Evolutionary conservation across 768 basidiomycete genomes (phyloP), one percentile per base, ranked within the genome.

Genomic region (Mycena rebaudengoi): DNA sequence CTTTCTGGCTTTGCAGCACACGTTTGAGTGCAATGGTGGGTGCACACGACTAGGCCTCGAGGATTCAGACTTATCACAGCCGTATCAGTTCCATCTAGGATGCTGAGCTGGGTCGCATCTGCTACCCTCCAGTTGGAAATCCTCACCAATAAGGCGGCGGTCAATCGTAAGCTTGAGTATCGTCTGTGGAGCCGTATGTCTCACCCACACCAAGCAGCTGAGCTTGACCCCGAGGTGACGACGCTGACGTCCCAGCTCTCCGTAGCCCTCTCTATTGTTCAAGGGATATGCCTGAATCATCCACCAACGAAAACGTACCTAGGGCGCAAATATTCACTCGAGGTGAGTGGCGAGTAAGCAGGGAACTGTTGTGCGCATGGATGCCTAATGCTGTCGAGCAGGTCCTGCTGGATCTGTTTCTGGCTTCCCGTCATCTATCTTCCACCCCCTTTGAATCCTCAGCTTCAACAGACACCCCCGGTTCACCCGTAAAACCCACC

Each of bases 11-110:
- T 77, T 94, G 40, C 94, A 95, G 72, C 86, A 91, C 67, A 87
- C 87, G 1, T 94, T 95, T 67, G 91, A 95, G 73, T 92, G 90
- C 75, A 95, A 95, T 71, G 80, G 94, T 94, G 68, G 62, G 91
- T 54, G n/a, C n/a, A n/a, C n/a, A n/a, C n/a, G n/a, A n/a, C n/a
- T n/a, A n/a, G n/a, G n/a, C n/a, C n/a, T n/a, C n/a, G n/a, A n/a
- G n/a, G n/a, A n/a, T n/a, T n/a, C n/a, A n/a, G n/a, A n/a, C n/a
- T n/a, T n/a, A 35, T n/a, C 7, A 23, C 8, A 18, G 1, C 20
- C n/a, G n/a, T n/a, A n/a, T n/a, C 64, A 95, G 93, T 95, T 33
- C 86, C 92, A 4, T 85, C 86, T 0, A 83, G 90, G 54, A 70
- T 92, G 6, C 74, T 94, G 25, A 62, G 83, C 2, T 94, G 88